Conservation (phyloP, 2,329 filamentous ascomycete species). For the Fusarium newnesense region DNA sequence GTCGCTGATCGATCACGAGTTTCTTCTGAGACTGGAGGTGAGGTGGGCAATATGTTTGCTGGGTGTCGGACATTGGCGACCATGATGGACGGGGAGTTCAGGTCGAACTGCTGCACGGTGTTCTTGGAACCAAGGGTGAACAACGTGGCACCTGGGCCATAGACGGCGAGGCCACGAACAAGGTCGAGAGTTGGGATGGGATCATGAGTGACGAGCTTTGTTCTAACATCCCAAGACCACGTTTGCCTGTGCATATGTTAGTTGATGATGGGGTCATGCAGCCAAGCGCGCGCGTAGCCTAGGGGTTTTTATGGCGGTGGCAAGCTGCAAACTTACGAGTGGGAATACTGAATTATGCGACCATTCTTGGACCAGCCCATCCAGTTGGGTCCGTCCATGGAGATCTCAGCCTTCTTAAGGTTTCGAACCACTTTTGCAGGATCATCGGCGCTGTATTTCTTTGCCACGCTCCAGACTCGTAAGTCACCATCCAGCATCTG, state of each 20-base stretch:
- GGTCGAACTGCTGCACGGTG: slow-evolving; percentile 93
- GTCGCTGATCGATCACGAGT: slow-evolving; percentile 63
- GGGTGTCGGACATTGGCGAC: slow-evolving; percentile 90
- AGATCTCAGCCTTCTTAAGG: slow-evolving; percentile 81
- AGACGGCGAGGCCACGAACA: slow-evolving; percentile 84
- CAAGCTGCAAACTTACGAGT: slow-evolving; percentile 73
- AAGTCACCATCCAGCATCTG: slow-evolving; percentile 93
- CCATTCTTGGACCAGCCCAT: slow-evolving; percentile 99
- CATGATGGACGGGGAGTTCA: slow-evolving; percentile 83
- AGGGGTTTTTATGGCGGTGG: slow-evolving; percentile 40
- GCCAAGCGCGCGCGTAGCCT: slow-evolving; percentile 60
- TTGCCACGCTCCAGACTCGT: slow-evolving; percentile 95
- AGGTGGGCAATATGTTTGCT: slow-evolving; percentile 80
- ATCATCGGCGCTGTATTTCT: slow-evolving; percentile 76
- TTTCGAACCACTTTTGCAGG: slow-evolving; percentile 89
- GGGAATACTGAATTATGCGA: slow-evolving; percentile 90
- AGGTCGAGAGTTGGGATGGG: slow-evolving; percentile 85
- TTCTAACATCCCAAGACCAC: slow-evolving; percentile 94
- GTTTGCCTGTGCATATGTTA: slow-evolving; percentile 74
- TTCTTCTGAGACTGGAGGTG: slow-evolving; percentile 84
- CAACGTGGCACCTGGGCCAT: slow-evolving; percentile 86
- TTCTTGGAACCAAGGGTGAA: slow-evolving; percentile 91
- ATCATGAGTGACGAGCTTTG: slow-evolving; percentile 95
- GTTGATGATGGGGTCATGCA: slow-evolving; percentile 44
- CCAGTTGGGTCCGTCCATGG: slow-evolving; percentile 85